Percentiles rank a stretch among this genome's conserved stretches.
Conservation (phyloP, 2,329 filamentous ascomycete species). For the Septoria linicola region DNA sequence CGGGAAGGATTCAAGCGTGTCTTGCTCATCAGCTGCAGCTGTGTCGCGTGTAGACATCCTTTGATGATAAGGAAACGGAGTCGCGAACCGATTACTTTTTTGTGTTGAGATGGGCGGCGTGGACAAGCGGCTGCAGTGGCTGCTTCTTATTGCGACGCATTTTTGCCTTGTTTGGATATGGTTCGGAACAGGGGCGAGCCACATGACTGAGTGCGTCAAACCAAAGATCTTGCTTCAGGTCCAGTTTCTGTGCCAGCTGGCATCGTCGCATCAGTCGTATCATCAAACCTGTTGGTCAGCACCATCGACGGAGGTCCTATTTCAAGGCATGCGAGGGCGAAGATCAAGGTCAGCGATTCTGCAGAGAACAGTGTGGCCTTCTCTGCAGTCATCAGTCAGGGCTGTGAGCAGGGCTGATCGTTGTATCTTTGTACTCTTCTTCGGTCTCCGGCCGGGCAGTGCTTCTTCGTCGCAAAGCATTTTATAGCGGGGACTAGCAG, state of each 20-base stretch:
- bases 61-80: too few relatives aligned
- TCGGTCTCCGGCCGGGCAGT: constrained; percentile 1
- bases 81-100: too few relatives aligned
- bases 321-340: neutral
- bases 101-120: too few relatives aligned
- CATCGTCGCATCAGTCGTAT: neutral
- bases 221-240: neutral
- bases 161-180: too few relatives aligned
- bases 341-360: neutral
- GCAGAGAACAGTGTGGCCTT: too few relatives aligned
- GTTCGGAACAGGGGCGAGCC: neutral
- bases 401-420: neutral
- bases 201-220: neutral
- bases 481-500: neutral
- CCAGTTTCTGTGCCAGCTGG: neutral
- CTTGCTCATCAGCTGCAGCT: constrained; percentile 1
- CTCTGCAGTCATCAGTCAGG: neutral
- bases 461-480: neutral
- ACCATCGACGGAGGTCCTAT: neutral
- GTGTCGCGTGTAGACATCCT: neutral
- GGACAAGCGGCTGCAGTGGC: too few relatives aligned
- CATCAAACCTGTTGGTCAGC: neutral
- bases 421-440: constrained; percentile 6
- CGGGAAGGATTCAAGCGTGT: constrained; percentile 5
- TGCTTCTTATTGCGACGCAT: too few relatives aligned